phyloP scores from a whole-genome alignment of 2,329 filamentous ascomycete species.

The Cercospora beticola region DNA sequence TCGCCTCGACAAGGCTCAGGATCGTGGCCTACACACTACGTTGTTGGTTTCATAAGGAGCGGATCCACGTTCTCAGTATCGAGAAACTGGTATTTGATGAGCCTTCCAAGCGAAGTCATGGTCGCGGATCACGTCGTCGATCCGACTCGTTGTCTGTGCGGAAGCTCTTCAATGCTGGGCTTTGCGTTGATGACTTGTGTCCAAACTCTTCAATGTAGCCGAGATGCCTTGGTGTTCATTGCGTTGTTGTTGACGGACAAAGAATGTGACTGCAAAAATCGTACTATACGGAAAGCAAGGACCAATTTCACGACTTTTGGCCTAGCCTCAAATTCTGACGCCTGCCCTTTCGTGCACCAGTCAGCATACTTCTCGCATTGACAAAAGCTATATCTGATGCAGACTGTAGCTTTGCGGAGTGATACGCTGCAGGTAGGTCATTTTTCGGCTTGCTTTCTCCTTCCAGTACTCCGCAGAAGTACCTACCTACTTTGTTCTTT shows the following conservation, averaged over 20 bases:
- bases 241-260: background rate
- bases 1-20: no score
- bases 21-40: no score
- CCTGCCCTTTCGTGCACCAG: background rate
- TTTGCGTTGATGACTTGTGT: background rate
- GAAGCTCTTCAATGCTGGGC: background rate
- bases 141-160: background rate
- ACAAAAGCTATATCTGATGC: background rate
- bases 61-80: background rate
- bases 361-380: background rate
- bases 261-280: background rate
- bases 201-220: background rate
- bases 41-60: no score
- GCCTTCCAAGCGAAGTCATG: background rate
- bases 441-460: background rate
- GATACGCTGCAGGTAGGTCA: background rate
- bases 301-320: background rate
- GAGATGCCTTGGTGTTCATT: background rate
- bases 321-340: background rate
- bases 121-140: background rate
- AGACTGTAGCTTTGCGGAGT: background rate
- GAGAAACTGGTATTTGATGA: background rate
- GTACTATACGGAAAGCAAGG: background rate
- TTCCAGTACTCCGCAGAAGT: no score
- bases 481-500: no score